phyloP scores from a whole-genome alignment of 192 early-diverging fungal species.

The Fimicolochytrium jonesii region DNA sequence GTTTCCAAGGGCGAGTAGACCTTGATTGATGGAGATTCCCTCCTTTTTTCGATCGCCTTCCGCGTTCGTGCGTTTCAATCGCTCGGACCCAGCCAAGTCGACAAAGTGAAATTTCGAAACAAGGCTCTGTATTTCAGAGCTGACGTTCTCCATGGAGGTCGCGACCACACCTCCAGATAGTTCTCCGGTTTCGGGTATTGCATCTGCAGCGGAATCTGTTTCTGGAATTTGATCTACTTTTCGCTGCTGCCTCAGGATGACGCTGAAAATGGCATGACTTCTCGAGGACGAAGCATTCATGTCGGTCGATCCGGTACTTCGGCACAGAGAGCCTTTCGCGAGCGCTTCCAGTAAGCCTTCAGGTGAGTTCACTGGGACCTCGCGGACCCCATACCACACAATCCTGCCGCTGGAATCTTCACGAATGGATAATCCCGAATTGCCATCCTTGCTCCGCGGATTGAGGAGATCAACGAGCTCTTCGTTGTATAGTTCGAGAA shows the following conservation, averaged over 20 bases:
- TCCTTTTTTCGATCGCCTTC: constrained; percentile 91
- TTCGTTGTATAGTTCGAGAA: constrained; percentile 98
- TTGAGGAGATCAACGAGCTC: constrained; percentile 91
- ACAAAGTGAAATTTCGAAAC: constrained; percentile 97
- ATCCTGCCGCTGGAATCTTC: constrained; percentile 90
- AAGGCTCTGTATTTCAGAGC: constrained; percentile 38
- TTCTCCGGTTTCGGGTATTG: no score
- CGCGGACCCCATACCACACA: constrained; percentile 81
- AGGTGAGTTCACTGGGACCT: constrained; percentile 65
- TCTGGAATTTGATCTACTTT: background rate
- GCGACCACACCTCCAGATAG: no score
- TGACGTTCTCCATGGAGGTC: background rate
- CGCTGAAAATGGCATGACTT: constrained; percentile 95
- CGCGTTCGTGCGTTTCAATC: constrained; percentile 87
- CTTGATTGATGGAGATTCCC: constrained; percentile 96
- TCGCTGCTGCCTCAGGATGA: constrained; percentile 70
- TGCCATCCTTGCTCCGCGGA: constrained; percentile 46
- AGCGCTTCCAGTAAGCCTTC: constrained; percentile 60
- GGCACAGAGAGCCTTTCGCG: constrained; percentile 13
- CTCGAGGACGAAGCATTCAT: constrained; percentile 97
- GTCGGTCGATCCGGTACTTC: constrained; percentile 91
- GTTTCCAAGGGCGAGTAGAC: constrained; percentile 92
- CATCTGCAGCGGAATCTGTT: no score
- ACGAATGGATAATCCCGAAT: constrained; percentile 49
- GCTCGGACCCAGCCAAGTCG: constrained; percentile 95